phyloP scores from a whole-genome alignment of 2,329 filamentous ascomycete species.

The Cladosporium sp. region DNA sequence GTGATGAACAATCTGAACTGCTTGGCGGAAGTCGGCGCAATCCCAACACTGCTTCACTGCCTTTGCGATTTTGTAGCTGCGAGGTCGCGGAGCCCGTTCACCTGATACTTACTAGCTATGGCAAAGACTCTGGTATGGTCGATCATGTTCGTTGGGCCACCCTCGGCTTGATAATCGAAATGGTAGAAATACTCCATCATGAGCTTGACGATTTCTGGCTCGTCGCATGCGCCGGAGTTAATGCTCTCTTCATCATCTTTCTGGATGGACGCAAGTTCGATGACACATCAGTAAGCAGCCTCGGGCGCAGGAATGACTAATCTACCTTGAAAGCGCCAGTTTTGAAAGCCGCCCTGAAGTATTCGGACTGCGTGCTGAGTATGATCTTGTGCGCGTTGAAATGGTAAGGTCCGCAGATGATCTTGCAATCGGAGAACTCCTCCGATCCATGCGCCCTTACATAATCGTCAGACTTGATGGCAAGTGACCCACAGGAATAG shows the following conservation, averaged over 20 bases:
- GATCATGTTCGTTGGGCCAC: slow-evolving; percentile 26
- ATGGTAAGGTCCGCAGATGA: slow-evolving; percentile 36
- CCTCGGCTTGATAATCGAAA: neutral
- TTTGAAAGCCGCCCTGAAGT: slow-evolving; percentile 24
- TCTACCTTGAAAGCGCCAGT: neutral
- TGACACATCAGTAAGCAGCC: no score
- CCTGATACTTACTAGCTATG: slow-evolving; percentile 40
- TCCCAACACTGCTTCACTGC: slow-evolving; percentile 31
- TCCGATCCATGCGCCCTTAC: neutral
- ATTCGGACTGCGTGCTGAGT: slow-evolving; percentile 38
- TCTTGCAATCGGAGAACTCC: slow-evolving; percentile 39
- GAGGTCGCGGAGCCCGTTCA: slow-evolving; percentile 37
- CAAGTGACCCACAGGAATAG: no score
- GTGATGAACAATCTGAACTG: slow-evolving; percentile 39
- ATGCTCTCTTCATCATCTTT: neutral
- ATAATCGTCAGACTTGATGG: no score
- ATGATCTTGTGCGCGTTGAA: slow-evolving; percentile 40
- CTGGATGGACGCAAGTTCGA: neutral
- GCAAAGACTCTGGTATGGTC: slow-evolving; percentile 42
- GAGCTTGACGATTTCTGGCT: neutral
- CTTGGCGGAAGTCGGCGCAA: slow-evolving; percentile 34
- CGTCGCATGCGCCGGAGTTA: neutral
- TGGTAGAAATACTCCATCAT: neutral
- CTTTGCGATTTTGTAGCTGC: slow-evolving; percentile 34
- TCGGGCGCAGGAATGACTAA: no score